Evolutionary conservation across 768 basidiomycete species (phyloP).

Genomic region (Boletellus sp.): DNA sequence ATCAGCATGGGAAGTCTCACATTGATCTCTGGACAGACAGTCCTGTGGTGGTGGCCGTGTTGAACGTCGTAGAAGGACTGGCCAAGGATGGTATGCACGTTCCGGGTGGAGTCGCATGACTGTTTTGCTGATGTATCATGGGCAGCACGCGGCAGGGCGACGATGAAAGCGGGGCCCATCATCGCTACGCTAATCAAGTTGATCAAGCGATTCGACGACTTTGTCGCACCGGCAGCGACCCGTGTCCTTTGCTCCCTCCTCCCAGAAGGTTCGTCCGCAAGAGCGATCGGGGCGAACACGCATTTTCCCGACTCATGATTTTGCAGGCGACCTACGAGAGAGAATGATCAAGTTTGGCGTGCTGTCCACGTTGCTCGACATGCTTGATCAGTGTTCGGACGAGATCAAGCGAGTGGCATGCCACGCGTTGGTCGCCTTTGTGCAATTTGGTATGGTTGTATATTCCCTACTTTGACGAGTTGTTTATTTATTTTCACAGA

Average conservation of each 20-base stretch:
- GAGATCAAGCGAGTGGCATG: conserved; percentile 16
- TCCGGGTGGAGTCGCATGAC: neutral
- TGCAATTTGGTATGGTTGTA: conserved; percentile 13
- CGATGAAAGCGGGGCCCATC: conserved; percentile 4
- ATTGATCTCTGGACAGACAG: conserved; percentile 6
- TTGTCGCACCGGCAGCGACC: conserved; percentile 27
- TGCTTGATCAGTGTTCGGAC: conserved; percentile 19
- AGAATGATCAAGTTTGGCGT: conserved; percentile 15
- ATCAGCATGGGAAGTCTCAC: neutral
- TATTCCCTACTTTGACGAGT: neutral
- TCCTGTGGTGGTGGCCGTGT: conserved; percentile 20
- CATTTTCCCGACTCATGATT: neutral
- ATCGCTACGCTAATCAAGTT: conserved; percentile 19
- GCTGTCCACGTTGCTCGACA: conserved; percentile 16
- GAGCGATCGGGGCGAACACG: neutral
- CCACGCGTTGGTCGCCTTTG: conserved; percentile 14
- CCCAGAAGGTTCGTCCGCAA: conserved; percentile 15
- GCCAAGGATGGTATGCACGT: conserved; percentile 10
- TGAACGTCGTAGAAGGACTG: conserved; percentile 19
- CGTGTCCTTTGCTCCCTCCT: conserved; percentile 24
- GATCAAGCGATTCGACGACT: conserved; percentile 23
- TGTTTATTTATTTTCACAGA: conserved; percentile 2
- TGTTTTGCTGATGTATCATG: neutral
- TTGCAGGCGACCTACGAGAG: conserved; percentile 17
- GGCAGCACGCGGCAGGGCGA: conserved; percentile 1